Evolutionary conservation across 2,329 filamentous ascomycete genomes (phyloP), one percentile per base, ranked within the genome.

Genomic region (Basipetospora chlamydospora): DNA sequence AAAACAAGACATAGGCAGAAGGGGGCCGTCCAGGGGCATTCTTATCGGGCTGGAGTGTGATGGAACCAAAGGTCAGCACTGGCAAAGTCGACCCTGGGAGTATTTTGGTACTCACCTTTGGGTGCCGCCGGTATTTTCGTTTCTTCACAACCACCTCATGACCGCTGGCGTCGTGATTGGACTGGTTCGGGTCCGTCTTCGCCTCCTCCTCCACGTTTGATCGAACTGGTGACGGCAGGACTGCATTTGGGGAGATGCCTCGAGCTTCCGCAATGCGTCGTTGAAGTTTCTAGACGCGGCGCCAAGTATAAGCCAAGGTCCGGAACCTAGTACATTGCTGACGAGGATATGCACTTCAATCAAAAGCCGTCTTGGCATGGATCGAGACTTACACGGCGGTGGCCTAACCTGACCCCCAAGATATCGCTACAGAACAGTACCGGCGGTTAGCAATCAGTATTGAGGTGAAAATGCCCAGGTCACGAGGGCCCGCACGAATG

Each of bases 1-100:
- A 87, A 49, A 90, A 90, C 12, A 88, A 70, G 10, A 88, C 83
- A 57, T 88, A 88, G 34, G 82, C 83, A 4, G 82, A 88, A 0
- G 81, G 80, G 1, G 83, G 80, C 17, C 82, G 67, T 49, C 87
- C 81, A 2, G 83, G 83, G 1, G 82, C 82, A 58, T 83, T 75
- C 40, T 85, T 78, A 46, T 90, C 83, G 3, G 80, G 66, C 73
- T 84, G 17, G 1, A 38, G 35, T 17, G 13, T 26, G 18, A 15
- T 9, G 28, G 28, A 13, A 29, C 4, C 10, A n/a, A n/a, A n/a
- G n/a, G 28, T 31, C n/a, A 31, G 28, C 16, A 10, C 4, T 16
- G 7, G 28, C 11, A 16, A 11, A 16, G 16, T n/a, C 10, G 20
- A 20, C 20, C 16, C 6, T 15, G 9, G 20, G 16, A n/a, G n/a